Conservation (phyloP, 768 basidiomycete species). For the Psilocybe sp. region DNA sequence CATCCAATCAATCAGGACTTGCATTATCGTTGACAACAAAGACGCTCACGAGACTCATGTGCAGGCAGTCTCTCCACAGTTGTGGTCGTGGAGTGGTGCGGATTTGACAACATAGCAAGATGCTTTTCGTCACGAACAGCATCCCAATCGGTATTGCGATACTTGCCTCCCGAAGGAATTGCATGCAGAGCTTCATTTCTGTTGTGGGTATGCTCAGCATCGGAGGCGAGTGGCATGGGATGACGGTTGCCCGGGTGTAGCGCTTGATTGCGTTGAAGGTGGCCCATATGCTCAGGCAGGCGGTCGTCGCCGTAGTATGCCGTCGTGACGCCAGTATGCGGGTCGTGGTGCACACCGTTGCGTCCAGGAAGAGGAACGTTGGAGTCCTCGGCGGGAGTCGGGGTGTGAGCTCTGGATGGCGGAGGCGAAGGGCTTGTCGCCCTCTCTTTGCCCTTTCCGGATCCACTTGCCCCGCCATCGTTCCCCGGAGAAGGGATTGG, state of each 20-base stretch:
- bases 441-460: background rate
- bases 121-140: slow-evolving; percentile 2
- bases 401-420: no score
- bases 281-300: slow-evolving; percentile 9
- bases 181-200: no score
- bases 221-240: no score
- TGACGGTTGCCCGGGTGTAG: background rate
- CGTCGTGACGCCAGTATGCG: background rate
- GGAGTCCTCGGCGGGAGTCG: no score
- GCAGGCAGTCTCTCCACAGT: slow-evolving; percentile 5
- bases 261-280: slow-evolving; percentile 4
- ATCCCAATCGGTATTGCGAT: no score
- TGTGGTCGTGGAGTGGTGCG: background rate
- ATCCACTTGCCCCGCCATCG: background rate
- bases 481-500: background rate
- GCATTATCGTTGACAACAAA: no score
- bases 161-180: no score
- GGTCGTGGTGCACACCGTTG: no score
- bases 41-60: background rate
- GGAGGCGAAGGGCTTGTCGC: no score
- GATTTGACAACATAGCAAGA: background rate
- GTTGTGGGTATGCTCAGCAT: no score
- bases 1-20: no score
- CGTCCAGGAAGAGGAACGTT: no score
- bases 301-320: background rate